These are phyloP conservation scores for Silene vulgaris DNA, from an alignment of 179 eudicot species.

Conservation along the genomic window DNA sequence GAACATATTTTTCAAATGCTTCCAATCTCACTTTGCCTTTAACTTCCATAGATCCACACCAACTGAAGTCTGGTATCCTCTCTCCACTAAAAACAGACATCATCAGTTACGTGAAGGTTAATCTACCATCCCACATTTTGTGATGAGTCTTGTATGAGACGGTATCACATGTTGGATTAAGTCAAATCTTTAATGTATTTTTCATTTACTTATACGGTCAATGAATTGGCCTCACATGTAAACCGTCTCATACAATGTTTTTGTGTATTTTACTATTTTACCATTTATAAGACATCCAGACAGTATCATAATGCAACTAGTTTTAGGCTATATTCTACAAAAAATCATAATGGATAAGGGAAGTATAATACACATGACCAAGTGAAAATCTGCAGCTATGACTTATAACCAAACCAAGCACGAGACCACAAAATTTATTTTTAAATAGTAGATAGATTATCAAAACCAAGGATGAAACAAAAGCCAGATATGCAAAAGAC, in stretches of 20 bases:
- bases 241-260: neutral
- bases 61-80: constrained; percentile 60
- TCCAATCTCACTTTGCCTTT: constrained; percentile 80
- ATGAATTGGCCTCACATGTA: neutral
- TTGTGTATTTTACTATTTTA: neutral
- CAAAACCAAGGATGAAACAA: neutral
- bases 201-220: neutral
- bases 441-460: neutral
- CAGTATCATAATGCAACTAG: neutral
- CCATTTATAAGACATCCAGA: neutral
- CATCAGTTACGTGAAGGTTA: constrained; percentile 20
- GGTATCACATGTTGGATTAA: neutral
- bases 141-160: neutral
- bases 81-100: constrained; percentile 64
- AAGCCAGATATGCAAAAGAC: neutral
- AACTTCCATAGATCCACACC: constrained; percentile 63
- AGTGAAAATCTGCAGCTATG: neutral
- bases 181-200: neutral
- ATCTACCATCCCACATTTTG: neutral
- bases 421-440: neutral
- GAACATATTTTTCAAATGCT: constrained; percentile 79
- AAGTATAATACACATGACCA: neutral
- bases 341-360: neutral
- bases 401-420: neutral
- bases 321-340: neutral